Evolutionary conservation across 2,329 filamentous ascomycete species (phyloP), one percentile per base, ranked within the genome.

Genomic region (Trichoderma sp.): DNA sequence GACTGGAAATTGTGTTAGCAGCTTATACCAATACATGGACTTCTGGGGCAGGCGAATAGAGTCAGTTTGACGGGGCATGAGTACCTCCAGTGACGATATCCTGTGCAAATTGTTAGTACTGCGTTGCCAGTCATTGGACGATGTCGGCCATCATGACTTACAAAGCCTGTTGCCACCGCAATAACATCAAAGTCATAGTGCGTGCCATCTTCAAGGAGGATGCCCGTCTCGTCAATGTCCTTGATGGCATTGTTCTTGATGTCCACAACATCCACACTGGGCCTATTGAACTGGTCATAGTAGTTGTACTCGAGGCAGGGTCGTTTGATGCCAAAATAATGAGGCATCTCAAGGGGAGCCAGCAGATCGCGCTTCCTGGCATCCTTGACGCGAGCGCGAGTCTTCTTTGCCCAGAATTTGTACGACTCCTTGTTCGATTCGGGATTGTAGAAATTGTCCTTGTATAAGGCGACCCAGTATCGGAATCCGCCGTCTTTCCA

Each of bases 241-340:
- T 76, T 72, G 67, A 82, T 80, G 0, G 68, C 66, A 64, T 81
- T 81, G 39, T 74, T 69, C 26, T 71, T 75, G 55, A 82, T 72
- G 51, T 82, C 76, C 14, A 83, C 69, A 5, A 82, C 51, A 34
- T 81, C 76, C 5, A 83, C 81, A 2, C 68, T 75, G 0, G 74
- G 69, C 28, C 78, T 73, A 72, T 81, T 81, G 66, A 83, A 81
- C 71, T 80, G 77, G 69, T 82, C 81, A 58, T 78, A 83, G 73
- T 81, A 83, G 60, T 74, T 72, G 6, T 74, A 65, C 69, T 81
- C 79, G 0, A 81, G 72, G 56, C 76, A 79, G 2, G 78, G 76
- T 14, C 83, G 78, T 73, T 85, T 87, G 47, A 79, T 75, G 7
- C 83, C 85, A 69, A 85, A 88, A 28, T 76, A 80, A 63, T 87